Evolutionary conservation across 371 early-diverging fungal species (phyloP), one percentile per base, ranked within the genome.

Genomic region (Mucor racemosus): DNA sequence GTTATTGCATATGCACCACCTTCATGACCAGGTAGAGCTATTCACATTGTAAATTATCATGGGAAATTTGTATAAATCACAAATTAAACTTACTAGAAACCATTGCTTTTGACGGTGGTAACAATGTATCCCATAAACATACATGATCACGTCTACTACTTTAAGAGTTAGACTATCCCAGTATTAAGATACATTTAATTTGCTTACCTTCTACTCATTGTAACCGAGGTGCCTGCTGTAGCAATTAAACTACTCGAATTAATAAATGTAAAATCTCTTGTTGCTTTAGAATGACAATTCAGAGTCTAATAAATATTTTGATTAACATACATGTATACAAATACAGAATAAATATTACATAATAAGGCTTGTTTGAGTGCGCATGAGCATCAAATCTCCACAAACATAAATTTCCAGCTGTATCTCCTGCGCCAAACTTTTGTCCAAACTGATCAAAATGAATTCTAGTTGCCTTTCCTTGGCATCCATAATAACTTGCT

Each of bases 321-420:
- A 34, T 55, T 19, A 9, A 46, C 11, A 50, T 60, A n/a, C 48
- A 34, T 48, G n/a, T 26, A 10, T 14, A 7, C 31, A 13, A 17
- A 56, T 7, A 64, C 6, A 42, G 19, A 4, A 56, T 19, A 58
- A 7, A 19, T 26, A 50, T 64, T 70, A 78, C 81, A 72, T 80
- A 84, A 54, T 81, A 84, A 0, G 93, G 91, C 58, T 82, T 84
- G 21, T 87, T 79, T 0, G 91, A 81, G 21, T 87, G 80, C 15
- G 85, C 77, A 62, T 86, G 85, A 1, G 91, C 84, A 66, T 92
- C 93, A 65, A 93, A 92, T 40, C 87, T 68, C 91, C 92, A 93
- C 31, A 94, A 74, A 50, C 80, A 79, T 14, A 93, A 60, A 11
- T 85, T 78, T 14, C 94, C 94, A 34, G 86, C 82, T 15, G 78